Evolutionary conservation across 192 early-diverging fungal species (phyloP), one percentile per base, ranked within the genome.

Genomic region (Backusella liffmaniae): DNA sequence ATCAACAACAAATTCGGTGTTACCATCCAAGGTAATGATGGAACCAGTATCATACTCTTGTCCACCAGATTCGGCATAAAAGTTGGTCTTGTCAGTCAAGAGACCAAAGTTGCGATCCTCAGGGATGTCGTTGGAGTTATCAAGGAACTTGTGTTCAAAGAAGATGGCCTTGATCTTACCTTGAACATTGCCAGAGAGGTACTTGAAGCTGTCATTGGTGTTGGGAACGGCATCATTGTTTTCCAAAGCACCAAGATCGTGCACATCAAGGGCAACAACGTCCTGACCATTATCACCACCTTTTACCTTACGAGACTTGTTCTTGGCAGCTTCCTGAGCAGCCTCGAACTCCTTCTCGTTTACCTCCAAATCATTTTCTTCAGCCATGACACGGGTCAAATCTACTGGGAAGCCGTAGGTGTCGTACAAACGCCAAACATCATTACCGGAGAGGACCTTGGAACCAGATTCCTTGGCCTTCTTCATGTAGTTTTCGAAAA

Each of bases 361-460:
- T 7, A 99, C 91, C 16, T 73, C 72, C 66, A 98, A 83, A 10
- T 92, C 94, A 80, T 91, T 92, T 82, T 99, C 98, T 84, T 99
- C 96, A n/a, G 98, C 96, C 96, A 99, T 98, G 67, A 99, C 81
- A 62, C 94, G 93, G 12, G 98, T 99, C 66, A 99, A 88, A 82
- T 99, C 98, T 1, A 97, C 94, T 5, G 98, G 98, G 91, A 99
- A 99, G 36, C 98, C 98, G 81, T 96, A 99, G 15, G 98, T 99
- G 79, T 98, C 98, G 76, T 99, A 99, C 81, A 99, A 83, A n/a
- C 95, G 89, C 96, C 96, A 99, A 10, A 95, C 98, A 83, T 96
- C 94, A 53, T 88, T 89, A 37, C 98, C 98, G 26, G 91, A 89
- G 37, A 99, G 87, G 15, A 86, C 80, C 5, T 66, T 89, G 41